These are phyloP conservation scores for Pisolithus marmoratus DNA, from an alignment of 768 basidiomycete species.

Conservation along the genomic window DNA sequence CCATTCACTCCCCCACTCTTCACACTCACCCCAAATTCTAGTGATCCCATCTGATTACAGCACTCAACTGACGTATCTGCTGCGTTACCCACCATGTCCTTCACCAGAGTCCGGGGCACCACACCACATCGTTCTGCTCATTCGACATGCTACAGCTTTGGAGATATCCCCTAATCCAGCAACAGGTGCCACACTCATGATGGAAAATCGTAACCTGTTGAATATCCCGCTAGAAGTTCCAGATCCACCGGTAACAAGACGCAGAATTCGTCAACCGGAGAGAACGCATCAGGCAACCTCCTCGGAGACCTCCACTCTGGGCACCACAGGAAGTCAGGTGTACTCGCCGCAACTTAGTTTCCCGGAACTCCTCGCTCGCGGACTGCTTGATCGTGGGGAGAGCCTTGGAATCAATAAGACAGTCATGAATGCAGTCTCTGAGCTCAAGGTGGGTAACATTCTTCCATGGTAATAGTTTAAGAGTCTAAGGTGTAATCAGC, in stretches of 20 bases:
- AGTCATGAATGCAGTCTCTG: constrained; percentile 72
- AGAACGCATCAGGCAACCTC: constrained; percentile 23
- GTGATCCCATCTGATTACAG: constrained; percentile 88
- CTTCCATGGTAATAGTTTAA: neutral
- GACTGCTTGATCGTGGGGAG: constrained; percentile 70
- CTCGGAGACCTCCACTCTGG: constrained; percentile 13
- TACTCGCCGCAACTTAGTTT: constrained; percentile 46
- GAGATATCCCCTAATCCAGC: constrained; percentile 69
- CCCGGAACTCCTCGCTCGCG: constrained; percentile 68
- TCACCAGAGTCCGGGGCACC: constrained; percentile 32
- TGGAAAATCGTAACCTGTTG: constrained; percentile 79
- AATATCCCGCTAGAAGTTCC: constrained; percentile 67
- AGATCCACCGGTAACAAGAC: constrained; percentile 35
- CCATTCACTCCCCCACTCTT: neutral
- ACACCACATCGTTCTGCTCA: constrained; percentile 62
- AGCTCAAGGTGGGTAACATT: constrained; percentile 54
- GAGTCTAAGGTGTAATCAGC: constrained; percentile 36
- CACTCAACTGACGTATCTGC: constrained; percentile 71
- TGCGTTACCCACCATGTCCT: constrained; percentile 70
- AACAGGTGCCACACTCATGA: constrained; percentile 69
- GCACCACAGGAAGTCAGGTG: constrained; percentile 23
- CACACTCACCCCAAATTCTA: constrained; percentile 28
- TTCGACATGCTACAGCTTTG: constrained; percentile 79
- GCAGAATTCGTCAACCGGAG: constrained; percentile 30
- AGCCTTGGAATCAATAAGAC: constrained; percentile 82